phyloP scores from a whole-genome alignment of 306 rosid genomes.

The Lupinus albus region DNA sequence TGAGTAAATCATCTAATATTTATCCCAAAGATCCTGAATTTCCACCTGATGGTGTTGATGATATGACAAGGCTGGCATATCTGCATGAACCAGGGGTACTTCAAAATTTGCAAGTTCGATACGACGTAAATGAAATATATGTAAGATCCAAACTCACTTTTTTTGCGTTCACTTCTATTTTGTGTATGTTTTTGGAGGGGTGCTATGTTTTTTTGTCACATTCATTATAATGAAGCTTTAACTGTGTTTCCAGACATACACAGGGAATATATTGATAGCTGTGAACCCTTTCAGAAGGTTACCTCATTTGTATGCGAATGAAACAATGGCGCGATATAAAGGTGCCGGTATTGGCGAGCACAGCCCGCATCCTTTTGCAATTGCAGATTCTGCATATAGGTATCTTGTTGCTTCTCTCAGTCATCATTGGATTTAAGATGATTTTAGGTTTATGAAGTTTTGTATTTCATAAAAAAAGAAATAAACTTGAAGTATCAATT shows the following conservation, averaged over 20 bases:
- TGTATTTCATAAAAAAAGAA: neutral
- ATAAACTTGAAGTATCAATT: neutral
- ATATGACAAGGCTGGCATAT: constrained; percentile 95
- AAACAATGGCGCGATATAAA: constrained; percentile 79
- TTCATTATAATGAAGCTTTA: constrained; percentile 35
- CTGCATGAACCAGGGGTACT: constrained; percentile 96
- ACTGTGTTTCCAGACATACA: constrained; percentile 76
- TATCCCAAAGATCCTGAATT: constrained; percentile 94
- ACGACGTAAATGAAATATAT: constrained; percentile 71
- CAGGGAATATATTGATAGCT: constrained; percentile 93
- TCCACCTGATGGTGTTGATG: constrained; percentile 84
- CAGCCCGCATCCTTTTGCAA: constrained; percentile 97
- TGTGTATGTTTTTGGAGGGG: too few relatives aligned
- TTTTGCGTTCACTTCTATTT: neutral
- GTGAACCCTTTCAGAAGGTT: constrained; percentile 91
- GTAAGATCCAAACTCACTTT: constrained; percentile 53
- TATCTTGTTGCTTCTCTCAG: constrained; percentile 44
- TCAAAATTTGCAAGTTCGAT: constrained; percentile 72
- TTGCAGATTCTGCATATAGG: constrained; percentile 97
- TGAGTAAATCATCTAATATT: constrained; percentile 56
- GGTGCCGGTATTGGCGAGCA: constrained; percentile 79
- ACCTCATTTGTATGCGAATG: constrained; percentile 72
- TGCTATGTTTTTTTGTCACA: neutral
- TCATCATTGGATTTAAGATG: constrained; percentile 12
- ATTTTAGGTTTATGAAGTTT: neutral